Percentiles rank a stretch among this genome's conserved stretches.
Evolutionary conservation across 129 eudicot species (phyloP).

Genomic region (Silybum marianum): DNA sequence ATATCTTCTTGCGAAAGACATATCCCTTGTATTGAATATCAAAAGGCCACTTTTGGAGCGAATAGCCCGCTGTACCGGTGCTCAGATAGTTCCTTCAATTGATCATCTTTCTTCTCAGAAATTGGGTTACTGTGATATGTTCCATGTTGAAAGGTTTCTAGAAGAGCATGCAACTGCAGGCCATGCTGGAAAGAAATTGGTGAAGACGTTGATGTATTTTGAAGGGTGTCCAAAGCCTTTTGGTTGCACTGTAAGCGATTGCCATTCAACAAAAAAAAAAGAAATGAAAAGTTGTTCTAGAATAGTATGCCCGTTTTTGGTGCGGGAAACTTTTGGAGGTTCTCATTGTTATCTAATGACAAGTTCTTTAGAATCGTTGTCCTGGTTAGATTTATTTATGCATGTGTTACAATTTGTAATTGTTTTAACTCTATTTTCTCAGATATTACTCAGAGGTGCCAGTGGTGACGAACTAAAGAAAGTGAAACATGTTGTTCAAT

Average conservation of each 20-base stretch:
- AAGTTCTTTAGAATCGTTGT: background rate
- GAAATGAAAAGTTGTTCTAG: background rate
- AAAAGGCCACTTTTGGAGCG: constrained; percentile 97
- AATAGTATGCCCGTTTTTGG: background rate
- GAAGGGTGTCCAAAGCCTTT: constrained; percentile 99
- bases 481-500: constrained; percentile 93
- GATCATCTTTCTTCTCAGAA: constrained; percentile 89
- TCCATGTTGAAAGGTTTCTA: constrained; percentile 74
- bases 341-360: background rate
- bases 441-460: constrained; percentile 97
- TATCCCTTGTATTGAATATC: constrained; percentile 91
- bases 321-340: background rate
- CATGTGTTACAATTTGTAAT: background rate
- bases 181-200: constrained; percentile 77
- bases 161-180: constrained; percentile 96
- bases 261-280: background rate
- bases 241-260: constrained; percentile 90
- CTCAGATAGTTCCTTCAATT: constrained; percentile 88
- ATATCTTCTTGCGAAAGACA: constrained; percentile 81
- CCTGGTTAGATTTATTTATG: background rate
- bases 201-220: constrained; percentile 93
- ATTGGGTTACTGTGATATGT: constrained; percentile 82
- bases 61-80: constrained; percentile 97
- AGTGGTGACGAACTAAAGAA: constrained; percentile 92
- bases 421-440: constrained; percentile 30